A percentile compares a stretch with the other conserved stretches of the same genome.
These are phyloP conservation scores for Cercospora sp. DNA, from an alignment of 2,329 filamentous ascomycete genomes.

Conservation along the genomic window DNA sequence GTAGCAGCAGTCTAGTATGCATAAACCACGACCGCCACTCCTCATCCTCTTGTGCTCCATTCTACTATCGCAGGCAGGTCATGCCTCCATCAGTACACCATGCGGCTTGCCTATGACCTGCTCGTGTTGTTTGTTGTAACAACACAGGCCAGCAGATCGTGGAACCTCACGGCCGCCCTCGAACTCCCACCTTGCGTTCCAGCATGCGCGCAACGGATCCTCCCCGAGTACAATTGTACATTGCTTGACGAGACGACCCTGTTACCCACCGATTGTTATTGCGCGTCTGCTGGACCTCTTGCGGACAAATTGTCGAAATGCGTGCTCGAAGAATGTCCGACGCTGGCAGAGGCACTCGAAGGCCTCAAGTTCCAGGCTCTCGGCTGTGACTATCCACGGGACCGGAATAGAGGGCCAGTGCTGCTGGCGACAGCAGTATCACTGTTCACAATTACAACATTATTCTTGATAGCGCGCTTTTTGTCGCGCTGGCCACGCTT, in stretches of 20 bases:
- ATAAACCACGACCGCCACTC: background rate
- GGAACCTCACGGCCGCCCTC: conserved; percentile 5
- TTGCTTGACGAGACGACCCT: background rate
- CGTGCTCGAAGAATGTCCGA: conserved; percentile 10
- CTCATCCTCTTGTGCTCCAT: background rate
- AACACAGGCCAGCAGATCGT: background rate
- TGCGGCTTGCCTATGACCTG: background rate
- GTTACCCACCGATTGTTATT: conserved; percentile 11
- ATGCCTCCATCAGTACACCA: background rate
- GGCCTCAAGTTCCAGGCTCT: conserved; percentile 13
- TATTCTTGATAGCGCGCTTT: conserved; percentile 12
- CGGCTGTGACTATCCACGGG: conserved; percentile 1
- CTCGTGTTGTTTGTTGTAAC: background rate
- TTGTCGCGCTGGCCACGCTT: conserved; percentile 13
- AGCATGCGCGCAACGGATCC: conserved; percentile 2
- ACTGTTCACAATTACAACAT: conserved; percentile 10
- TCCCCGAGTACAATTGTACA: background rate
- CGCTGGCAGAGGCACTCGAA: background rate
- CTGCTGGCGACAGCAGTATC: background rate
- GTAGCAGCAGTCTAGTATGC: background rate
- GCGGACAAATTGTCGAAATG: conserved; percentile 2
- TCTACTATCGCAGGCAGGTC: background rate
- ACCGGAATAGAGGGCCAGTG: background rate
- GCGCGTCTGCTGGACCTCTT: background rate
- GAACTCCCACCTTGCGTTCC: conserved; percentile 3